Percentiles rank a stretch among this genome's conserved stretches.
Conservation (phyloP, 768 basidiomycete genomes). For the Collybiopsis luxurians region DNA sequence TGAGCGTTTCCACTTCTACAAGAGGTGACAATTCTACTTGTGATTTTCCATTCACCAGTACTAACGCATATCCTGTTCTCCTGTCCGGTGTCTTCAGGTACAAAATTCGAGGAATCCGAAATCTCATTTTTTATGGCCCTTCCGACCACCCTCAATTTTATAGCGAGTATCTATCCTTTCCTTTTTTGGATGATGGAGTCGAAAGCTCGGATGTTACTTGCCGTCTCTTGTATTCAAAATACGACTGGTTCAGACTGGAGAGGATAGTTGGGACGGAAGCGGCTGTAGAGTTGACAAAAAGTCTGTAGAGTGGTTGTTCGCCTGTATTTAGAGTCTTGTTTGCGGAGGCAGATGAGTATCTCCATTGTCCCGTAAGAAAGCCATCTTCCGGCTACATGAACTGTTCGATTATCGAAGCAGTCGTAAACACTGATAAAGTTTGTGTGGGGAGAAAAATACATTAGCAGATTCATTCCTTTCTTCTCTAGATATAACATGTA, state of each 20-base stretch:
- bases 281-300: conserved; percentile 41
- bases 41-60: not conserved
- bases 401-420: no score
- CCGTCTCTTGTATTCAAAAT: conserved; percentile 80
- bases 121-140: conserved; percentile 89
- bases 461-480: not conserved
- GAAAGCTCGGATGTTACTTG: conserved; percentile 84
- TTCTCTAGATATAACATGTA: conserved; percentile 3
- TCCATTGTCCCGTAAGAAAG: no score
- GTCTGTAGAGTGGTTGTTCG: conserved; percentile 8
- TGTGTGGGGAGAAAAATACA: no score
- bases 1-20: conserved; percentile 99
- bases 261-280: conserved; percentile 68
- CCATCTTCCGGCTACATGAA: no score
- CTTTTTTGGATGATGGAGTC: conserved; percentile 89
- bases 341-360: no score
- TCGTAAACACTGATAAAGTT: no score
- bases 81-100: conserved; percentile 49
- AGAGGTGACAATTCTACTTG: conserved; percentile 46
- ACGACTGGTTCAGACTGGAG: conserved; percentile 86
- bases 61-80: not conserved
- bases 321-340: no score
- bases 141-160: conserved; percentile 93
- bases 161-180: conserved; percentile 83
- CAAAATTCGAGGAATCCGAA: conserved; percentile 89